Percentiles rank a stretch among this genome's conserved stretches.
Conservation (phyloP, 2,329 filamentous ascomycete species). For the Seiridium cupressi region DNA sequence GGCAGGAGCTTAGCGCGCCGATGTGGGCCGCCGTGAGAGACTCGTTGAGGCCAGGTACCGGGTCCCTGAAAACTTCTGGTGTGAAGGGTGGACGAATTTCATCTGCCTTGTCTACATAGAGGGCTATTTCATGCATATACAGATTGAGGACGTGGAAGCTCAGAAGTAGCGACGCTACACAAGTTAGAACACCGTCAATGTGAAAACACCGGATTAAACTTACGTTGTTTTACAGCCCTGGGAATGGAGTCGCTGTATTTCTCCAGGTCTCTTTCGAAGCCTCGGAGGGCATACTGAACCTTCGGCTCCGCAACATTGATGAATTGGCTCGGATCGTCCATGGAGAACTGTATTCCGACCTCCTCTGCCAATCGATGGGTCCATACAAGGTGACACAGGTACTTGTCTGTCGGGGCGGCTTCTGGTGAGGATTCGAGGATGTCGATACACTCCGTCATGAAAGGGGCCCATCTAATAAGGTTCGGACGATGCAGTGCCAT, state of each 20-base stretch:
- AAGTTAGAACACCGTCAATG: background rate
- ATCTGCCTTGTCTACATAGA: slow-evolving; percentile 62
- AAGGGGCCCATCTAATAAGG: slow-evolving; percentile 57
- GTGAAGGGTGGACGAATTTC: slow-evolving; percentile 49
- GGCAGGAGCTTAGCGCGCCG: slow-evolving; percentile 64
- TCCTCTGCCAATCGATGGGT: slow-evolving; percentile 67
- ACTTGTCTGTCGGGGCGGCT: slow-evolving; percentile 54
- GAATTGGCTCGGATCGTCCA: slow-evolving; percentile 59
- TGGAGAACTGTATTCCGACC: slow-evolving; percentile 62
- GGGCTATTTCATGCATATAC: slow-evolving; percentile 74
- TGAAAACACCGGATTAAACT: slow-evolving; percentile 25
- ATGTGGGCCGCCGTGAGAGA: slow-evolving; percentile 58
- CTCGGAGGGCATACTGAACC: slow-evolving; percentile 62
- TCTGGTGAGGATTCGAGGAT: slow-evolving; percentile 53
- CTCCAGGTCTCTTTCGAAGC: slow-evolving; percentile 63
- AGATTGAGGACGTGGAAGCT: slow-evolving; percentile 65
- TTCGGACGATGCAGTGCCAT: slow-evolving; percentile 62
- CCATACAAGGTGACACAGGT: slow-evolving; percentile 58
- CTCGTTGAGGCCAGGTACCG: slow-evolving; percentile 36
- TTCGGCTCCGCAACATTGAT: slow-evolving; percentile 60
- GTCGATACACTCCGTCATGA: slow-evolving; percentile 60
- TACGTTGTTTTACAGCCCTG: slow-evolving; percentile 53
- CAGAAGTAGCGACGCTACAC: slow-evolving; percentile 58
- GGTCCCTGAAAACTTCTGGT: slow-evolving; percentile 41
- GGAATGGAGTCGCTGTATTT: slow-evolving; percentile 57